A percentile compares a stretch with the other conserved stretches of the same genome.
Conservation (phyloP, 148 eudicot genomes). For the Talinum fruticosum region DNA sequence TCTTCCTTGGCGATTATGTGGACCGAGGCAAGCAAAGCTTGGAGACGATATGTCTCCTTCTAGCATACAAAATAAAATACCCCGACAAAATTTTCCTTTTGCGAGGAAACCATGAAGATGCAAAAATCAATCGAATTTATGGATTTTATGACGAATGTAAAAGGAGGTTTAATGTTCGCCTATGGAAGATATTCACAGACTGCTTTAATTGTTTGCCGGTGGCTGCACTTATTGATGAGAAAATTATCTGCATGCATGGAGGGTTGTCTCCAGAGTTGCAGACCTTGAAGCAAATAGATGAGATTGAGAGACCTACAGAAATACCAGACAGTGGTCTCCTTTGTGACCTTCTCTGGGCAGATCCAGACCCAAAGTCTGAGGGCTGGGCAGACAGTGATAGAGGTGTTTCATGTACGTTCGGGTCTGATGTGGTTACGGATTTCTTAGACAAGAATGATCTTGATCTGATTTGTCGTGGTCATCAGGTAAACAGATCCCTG, state of each 20-base stretch:
- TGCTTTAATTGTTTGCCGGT: slow-evolving; percentile 92
- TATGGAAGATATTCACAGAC: slow-evolving; percentile 96
- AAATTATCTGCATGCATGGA: slow-evolving; percentile 90
- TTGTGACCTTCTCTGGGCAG: slow-evolving; percentile 92
- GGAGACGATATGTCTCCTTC: slow-evolving; percentile 82
- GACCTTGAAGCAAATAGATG: slow-evolving; percentile 58
- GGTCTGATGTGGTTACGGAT: slow-evolving; percentile 68
- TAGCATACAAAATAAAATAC: slow-evolving; percentile 84
- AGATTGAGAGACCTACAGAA: slow-evolving; percentile 71
- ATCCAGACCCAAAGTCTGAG: slow-evolving; percentile 59
- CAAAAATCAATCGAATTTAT: slow-evolving; percentile 80
- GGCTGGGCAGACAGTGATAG: slow-evolving; percentile 93
- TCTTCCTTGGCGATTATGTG: slow-evolving; percentile 89
- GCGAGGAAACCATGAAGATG: slow-evolving; percentile 93
- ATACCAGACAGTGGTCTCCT: slow-evolving; percentile 79
- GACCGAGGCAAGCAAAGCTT: slow-evolving; percentile 91
- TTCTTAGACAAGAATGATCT: slow-evolving; percentile 75
- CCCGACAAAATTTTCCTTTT: slow-evolving; percentile 67
- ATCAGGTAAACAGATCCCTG: slow-evolving; percentile 54
- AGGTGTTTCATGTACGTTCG: slow-evolving; percentile 92
- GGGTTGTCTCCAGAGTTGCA: slow-evolving; percentile 77
- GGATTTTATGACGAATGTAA: slow-evolving; percentile 95
- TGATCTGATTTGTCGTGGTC: slow-evolving; percentile 89
- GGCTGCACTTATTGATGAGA: slow-evolving; percentile 76
- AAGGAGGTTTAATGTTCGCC: slow-evolving; percentile 85